Base-by-base conservation (phyloP, 2,329 filamentous ascomycete genomes). In the Trichoderma sp. region DNA sequence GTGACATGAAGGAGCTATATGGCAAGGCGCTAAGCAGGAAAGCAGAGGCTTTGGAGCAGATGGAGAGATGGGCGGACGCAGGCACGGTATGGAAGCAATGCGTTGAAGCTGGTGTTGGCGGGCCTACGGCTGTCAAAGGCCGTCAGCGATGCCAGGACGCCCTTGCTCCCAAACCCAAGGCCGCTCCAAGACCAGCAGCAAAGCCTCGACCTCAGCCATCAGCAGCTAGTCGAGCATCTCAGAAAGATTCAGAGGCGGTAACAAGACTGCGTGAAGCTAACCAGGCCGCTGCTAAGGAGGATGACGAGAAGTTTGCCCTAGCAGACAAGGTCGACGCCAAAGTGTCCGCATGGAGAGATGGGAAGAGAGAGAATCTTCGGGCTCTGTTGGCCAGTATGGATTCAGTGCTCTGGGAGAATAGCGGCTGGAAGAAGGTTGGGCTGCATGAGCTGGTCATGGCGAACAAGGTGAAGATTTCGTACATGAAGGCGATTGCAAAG, bases 401-500 rank as follows among this genome's bases (percentile, higher is more conserved):
- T 76, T 87, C 86, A 49, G 94, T 99, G 33, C 85, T 99, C 33
- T 99, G 96, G 96, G 90, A 93, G 72, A 91, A 90, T 53, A 93
- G 93, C 72, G 94, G 93, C 4, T 99, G 96, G 96, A 97, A 97
- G 84, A 97, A 96, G 83, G 91, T 98, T 68, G 94, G 93, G 37
- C 89, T 99, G 88, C 91, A 94, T 72, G 96, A 99, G 82, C 81
- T 99, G 74, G 91, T 99, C 64, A 87, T 97, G 86, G 90, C 94
- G 40, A 94, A 92, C 74, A 97, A 95, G 85, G 96, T 98, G 79
- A 99, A 99, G 87, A 91, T 99, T 72, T 86, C 92, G 70, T 99
- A 99, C 79, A 98, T 99, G 96, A 97, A 97, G 87, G 96, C 95
- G 6, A 98, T 99, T 86, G 93, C 91, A 13, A 98, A 97, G 85